Percentiles rank a stretch among this genome's conserved stretches.
Conservation (phyloP, 192 early-diverging fungal species). For the Gigaspora rosea region DNA sequence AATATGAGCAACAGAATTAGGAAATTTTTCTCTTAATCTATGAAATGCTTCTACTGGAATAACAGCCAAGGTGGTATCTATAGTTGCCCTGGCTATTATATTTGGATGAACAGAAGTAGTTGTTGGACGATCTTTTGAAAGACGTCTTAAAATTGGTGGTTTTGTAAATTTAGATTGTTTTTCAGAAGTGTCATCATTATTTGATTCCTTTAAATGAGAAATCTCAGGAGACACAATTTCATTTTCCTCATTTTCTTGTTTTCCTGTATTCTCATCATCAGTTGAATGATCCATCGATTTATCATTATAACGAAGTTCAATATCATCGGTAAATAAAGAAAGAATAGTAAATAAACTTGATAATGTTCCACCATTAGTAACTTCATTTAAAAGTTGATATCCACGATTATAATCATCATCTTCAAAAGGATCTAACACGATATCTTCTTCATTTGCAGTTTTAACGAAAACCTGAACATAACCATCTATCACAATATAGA, state of each 20-base stretch:
- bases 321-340: constrained; percentile 81
- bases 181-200: no score
- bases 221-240: background rate
- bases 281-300: constrained; percentile 39
- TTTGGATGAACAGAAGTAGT: constrained; percentile 57
- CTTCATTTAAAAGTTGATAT: constrained; percentile 81
- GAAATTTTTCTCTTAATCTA: constrained; percentile 85
- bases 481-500: constrained; percentile 97
- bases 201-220: no score
- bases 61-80: constrained; percentile 88
- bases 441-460: constrained; percentile 43
- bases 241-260: background rate
- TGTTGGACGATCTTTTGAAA: constrained; percentile 17
- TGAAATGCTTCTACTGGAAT: constrained; percentile 94
- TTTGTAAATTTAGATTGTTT: background rate
- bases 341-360: constrained; percentile 93
- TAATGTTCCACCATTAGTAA: constrained; percentile 87
- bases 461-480: constrained; percentile 88
- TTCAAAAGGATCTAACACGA: constrained; percentile 42
- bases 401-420: constrained; percentile 45
- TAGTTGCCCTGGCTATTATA: constrained; percentile 81
- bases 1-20: constrained; percentile 91
- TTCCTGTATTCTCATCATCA: constrained; percentile 30
- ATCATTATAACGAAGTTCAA: constrained; percentile 56
- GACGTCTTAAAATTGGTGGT: background rate